Conservation (phyloP, 1,284 basidiomycete species). For the Volvariella surrecta region DNA sequence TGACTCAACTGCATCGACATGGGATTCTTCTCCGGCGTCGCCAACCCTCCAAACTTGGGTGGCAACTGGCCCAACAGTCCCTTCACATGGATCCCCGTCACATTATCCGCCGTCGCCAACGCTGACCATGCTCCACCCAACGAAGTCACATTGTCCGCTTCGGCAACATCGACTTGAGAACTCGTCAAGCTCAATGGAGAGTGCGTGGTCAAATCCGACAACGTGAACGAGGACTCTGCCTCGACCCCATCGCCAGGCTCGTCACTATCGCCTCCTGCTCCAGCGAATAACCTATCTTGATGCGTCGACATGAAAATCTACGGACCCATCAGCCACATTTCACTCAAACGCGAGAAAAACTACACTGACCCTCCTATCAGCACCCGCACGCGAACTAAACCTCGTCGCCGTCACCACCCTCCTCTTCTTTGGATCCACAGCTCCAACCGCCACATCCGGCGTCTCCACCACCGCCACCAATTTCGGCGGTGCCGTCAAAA, state of each 20-base stretch:
- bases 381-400: constrained; percentile 74
- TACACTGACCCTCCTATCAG: constrained; percentile 60
- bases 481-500: constrained; percentile 71
- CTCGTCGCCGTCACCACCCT: constrained; percentile 79
- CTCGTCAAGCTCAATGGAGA: constrained; percentile 8
- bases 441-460: constrained; percentile 74
- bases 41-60: constrained; percentile 60
- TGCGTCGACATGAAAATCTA: constrained; percentile 79
- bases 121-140: constrained; percentile 65
- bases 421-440: constrained; percentile 73
- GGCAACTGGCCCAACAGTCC: constrained; percentile 56
- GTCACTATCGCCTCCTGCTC: constrained; percentile 19
- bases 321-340: constrained; percentile 5
- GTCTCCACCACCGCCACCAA: constrained; percentile 76
- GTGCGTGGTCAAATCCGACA: constrained; percentile 1
- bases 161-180: constrained; percentile 45
- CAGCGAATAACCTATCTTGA: constrained; percentile 23
- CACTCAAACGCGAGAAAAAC: constrained; percentile 6
- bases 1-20: constrained; percentile 85
- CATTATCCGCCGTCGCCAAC: constrained; percentile 32
- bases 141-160: constrained; percentile 43
- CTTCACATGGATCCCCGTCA: constrained; percentile 29
- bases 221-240: constrained; percentile 8
- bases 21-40: constrained; percentile 78
- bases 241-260: constrained; percentile 16